Evolutionary conservation across 2,329 filamentous ascomycete species (phyloP), one percentile per base, ranked within the genome.

Genomic region (Fusarium zealandicum): DNA sequence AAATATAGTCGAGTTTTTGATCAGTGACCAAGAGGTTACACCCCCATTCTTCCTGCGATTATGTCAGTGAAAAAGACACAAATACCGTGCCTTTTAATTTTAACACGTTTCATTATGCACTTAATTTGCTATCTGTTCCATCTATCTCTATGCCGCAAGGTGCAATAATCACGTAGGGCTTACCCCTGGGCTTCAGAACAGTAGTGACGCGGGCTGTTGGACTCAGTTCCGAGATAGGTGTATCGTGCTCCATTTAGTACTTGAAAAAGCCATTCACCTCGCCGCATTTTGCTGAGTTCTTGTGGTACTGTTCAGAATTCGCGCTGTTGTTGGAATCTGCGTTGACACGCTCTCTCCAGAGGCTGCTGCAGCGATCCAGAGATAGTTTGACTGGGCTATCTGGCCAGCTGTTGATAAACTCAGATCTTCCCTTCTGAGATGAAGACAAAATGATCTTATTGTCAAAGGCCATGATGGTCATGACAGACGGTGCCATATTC

Each of bases 381-480:
- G 37, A 13, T 3, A 12, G 0, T 5, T 18, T 33, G 2, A 52
- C 50, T 1, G 43, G 36, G 3, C 37, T 52, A 0, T 41, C 7
- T 7, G 25, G 25, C 1, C 13, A 6, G 3, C 4, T 4, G 4
- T 3, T n/a, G 2, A 41, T 14, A 18, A 41, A 41, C 14, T 14
- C 27, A 6, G 1, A 1, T 7, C 9, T 5, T 2, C 37, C 45
- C 20, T 31, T 54, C 6, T 54, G 51, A 11, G 51, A 54, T 1
- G 51, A 54, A 4, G 51, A 22, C 0, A 54, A 16, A 4, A 54
- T 43, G 3, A 54, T 43, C 6, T 49, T 13, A 12, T 54, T 43
- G 4, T n/a, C 51, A 27, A 50, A 54, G 1, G 44, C 37, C 38
- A 54, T 27, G 8, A 49, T 33, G 1, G 38, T 54, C 45, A 54